Evolutionary conservation across 2,329 filamentous ascomycete genomes (phyloP), one percentile per base, ranked within the genome.

Genomic region (Fusarium nodosum): DNA sequence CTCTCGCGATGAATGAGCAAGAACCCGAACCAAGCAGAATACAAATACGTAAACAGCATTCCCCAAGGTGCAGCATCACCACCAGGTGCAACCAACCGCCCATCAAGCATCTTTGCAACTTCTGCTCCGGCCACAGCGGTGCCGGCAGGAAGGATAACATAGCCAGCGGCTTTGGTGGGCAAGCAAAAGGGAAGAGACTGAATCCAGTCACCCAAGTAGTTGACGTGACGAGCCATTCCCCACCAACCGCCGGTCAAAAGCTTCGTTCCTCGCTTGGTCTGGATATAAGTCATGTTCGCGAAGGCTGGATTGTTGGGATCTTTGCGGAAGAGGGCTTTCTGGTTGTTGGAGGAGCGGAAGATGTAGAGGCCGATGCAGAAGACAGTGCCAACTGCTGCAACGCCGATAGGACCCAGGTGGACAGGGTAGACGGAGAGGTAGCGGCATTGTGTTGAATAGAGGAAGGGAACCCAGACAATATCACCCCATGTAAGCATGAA

Each of bases 401-500:
- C 83, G 11, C 91, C 92, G 9, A 81, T 72, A 54, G 86, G 81
- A 4, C 93, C 93, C 5, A 97, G 87, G 12, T 90, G 84, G 12
- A 94, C 84, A 0, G 94, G 94, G 78, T 96, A 91, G 11, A 91
- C 86, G 2, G 93, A 87, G 4, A 97, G 88, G 78, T 97, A 97
- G 46, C 92, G 90, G 7, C 90, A 88, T 79, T 97, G 93, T 22
- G 92, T 85, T 20, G 88, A 91, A 83, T 97, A 97, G 51, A 93
- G 85, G 79, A 97, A 96, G 0, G 94, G 94, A 0, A 97, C 87
- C 94, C 94, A 97, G 66, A 91, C 91, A 7, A 97, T 85, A 75
- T 97, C 94, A 48, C 94, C 94, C 76, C 97, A 97, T 4, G 90
- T 84, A 16, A 97, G 86, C 94, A 97, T 97, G 81, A 93, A 94